These are phyloP conservation scores for Mucor piriformis DNA, from an alignment of 371 early-diverging fungal species.

Conservation along the genomic window DNA sequence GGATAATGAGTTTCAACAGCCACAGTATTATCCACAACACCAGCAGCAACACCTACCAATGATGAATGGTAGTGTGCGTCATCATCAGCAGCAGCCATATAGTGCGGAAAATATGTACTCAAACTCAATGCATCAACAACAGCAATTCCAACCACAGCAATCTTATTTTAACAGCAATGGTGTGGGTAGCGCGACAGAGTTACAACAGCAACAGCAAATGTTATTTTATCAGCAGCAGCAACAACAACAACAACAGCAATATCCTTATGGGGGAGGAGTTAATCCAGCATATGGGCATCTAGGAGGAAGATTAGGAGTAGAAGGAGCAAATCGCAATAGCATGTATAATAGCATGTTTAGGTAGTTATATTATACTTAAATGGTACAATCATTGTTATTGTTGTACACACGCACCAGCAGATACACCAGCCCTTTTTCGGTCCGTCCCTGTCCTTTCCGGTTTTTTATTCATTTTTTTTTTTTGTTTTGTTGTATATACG, in stretches of 20 bases:
- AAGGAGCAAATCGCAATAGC: not conserved
- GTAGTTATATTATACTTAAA: not conserved
- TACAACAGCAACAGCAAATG: not conserved
- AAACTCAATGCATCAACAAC: not conserved
- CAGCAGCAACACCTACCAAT: not conserved
- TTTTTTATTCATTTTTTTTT: not conserved
- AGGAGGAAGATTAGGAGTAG: not conserved
- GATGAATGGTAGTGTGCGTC: not conserved
- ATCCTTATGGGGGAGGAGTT: not conserved
- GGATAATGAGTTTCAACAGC: not conserved
- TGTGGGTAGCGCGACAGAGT: not conserved
- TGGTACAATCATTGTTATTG: not conserved
- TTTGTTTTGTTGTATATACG: not conserved
- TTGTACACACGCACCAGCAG: not conserved
- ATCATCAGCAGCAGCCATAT: not conserved
- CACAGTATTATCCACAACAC: not conserved
- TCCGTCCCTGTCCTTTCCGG: not conserved
- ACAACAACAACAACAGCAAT: conserved; percentile 10
- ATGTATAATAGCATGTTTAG: conserved; percentile 4
- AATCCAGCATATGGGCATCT: not conserved
- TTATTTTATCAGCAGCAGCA: conserved; percentile 4
- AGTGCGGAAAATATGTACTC: not conserved
- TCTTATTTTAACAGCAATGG: not conserved
- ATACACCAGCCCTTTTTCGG: not conserved
- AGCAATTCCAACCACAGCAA: conserved; percentile 1